Conservation (phyloP, 2,329 filamentous ascomycete species). For the Stachybotrys chartarum region DNA sequence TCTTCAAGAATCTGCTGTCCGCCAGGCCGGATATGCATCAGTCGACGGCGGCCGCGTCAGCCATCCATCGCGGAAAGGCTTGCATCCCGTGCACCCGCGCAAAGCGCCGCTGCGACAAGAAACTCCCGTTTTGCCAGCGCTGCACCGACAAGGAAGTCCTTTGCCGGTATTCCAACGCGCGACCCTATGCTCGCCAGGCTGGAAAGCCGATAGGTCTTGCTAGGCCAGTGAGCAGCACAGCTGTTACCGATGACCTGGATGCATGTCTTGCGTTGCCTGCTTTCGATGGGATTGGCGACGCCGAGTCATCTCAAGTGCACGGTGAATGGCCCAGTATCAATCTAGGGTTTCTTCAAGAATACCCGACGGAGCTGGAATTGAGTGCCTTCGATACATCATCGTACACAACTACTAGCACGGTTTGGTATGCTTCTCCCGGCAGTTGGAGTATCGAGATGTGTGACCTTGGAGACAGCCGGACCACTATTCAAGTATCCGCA, state of each 20-base stretch:
- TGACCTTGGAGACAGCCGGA: background rate
- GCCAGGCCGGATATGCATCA: conserved; percentile 1
- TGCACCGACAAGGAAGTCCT: conserved; percentile 18
- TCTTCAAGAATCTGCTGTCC: background rate
- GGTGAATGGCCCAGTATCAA: too few relatives aligned
- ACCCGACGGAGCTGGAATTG: too few relatives aligned
- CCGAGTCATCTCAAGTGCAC: too few relatives aligned
- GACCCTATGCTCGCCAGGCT: conserved; percentile 4
- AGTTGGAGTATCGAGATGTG: background rate
- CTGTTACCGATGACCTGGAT: too few relatives aligned
- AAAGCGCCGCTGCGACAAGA: conserved; percentile 29
- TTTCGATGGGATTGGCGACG: too few relatives aligned
- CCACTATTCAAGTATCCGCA: conserved; percentile 3
- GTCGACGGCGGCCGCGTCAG: conserved; percentile 1
- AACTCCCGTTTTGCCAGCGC: conserved; percentile 21
- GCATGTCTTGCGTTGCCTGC: too few relatives aligned
- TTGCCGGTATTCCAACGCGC: conserved; percentile 8
- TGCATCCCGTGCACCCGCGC: conserved; percentile 26
- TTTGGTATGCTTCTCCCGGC: conserved; percentile 2
- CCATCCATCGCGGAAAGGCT: conserved; percentile 19
- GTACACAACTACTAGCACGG: background rate
- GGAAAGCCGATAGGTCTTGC: background rate
- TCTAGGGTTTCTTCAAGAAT: too few relatives aligned
- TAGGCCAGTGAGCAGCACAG: too few relatives aligned
- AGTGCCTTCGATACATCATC: too few relatives aligned